Conservation (phyloP, 2,329 filamentous ascomycete genomes). For the Aspergillus pseudonomiae region DNA sequence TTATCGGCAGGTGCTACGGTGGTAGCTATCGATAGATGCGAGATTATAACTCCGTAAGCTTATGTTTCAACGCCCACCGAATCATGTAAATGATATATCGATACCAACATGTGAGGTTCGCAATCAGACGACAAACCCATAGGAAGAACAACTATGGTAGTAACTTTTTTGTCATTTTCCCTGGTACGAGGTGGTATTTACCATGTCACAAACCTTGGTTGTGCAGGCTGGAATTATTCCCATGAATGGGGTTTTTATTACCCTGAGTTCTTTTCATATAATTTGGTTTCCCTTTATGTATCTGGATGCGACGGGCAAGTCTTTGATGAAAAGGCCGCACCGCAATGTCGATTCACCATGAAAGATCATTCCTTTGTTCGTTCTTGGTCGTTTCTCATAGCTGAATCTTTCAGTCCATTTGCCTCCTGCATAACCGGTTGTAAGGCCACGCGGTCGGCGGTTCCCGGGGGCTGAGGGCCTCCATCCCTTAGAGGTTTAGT, state of each 20-base stretch:
- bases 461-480: slow-evolving; percentile 11
- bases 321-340: background rate
- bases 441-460: slow-evolving; percentile 12
- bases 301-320: background rate
- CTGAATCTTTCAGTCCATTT: background rate
- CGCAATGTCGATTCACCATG: background rate
- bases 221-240: background rate
- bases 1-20: slow-evolving; percentile 10
- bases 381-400: background rate
- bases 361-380: background rate
- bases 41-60: background rate
- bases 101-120: background rate
- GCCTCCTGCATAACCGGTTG: slow-evolving; percentile 6
- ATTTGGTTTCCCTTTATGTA: background rate
- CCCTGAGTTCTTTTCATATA: background rate
- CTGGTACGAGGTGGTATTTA: slow-evolving; percentile 4
- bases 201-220: background rate
- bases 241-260: background rate
- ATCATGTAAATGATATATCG: background rate
- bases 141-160: background rate
- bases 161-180: background rate
- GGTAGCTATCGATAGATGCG: background rate
- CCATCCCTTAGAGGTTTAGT: background rate
- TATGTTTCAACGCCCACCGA: background rate
- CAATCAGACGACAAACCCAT: background rate